phyloP scores from a whole-genome alignment of 139 green algal genomes.

The Asterochloris sp. region DNA sequence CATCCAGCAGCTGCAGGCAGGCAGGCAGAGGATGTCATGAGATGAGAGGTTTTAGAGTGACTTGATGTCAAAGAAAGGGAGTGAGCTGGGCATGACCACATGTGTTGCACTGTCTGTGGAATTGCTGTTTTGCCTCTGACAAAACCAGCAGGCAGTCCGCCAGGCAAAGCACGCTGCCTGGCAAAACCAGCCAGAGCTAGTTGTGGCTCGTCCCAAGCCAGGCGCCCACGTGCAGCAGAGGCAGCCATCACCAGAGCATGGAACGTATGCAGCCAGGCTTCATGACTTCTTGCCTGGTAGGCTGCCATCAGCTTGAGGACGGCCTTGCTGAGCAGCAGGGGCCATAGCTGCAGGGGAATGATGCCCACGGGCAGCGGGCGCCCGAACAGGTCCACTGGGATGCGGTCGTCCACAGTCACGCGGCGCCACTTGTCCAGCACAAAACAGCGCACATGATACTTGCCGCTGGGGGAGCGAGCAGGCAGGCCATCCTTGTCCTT shows the following conservation, averaged over 20 bases:
- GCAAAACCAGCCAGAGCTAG: neutral
- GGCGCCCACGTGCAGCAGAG: neutral
- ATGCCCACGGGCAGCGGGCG: slow-evolving; percentile 55
- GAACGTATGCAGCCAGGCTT: neutral
- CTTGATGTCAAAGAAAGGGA: neutral
- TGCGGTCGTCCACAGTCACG: slow-evolving; percentile 72
- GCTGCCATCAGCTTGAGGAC: slow-evolving; percentile 64
- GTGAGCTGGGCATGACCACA: neutral
- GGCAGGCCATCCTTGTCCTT: slow-evolving; percentile 57
- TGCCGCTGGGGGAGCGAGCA: slow-evolving; percentile 35
- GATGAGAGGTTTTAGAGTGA: neutral
- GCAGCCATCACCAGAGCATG: neutral
- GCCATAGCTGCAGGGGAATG: slow-evolving; percentile 72
- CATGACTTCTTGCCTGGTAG: slow-evolving; percentile 16
- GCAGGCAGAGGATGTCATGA: neutral
- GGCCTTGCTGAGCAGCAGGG: slow-evolving; percentile 74
- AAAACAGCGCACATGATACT: slow-evolving; percentile 62
- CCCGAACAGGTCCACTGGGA: slow-evolving; percentile 75
- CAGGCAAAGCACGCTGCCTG: neutral
- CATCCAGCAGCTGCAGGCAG: slow-evolving; percentile 30
- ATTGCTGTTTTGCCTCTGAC: neutral
- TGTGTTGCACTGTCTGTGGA: neutral
- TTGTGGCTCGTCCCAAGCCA: neutral
- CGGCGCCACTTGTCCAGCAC: slow-evolving; percentile 67
- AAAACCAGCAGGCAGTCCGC: neutral